Percentiles rank a stretch among this genome's conserved stretches.
phyloP scores from a whole-genome alignment of 768 basidiomycete genomes.

The Tylopilus vinaceipallidus region DNA sequence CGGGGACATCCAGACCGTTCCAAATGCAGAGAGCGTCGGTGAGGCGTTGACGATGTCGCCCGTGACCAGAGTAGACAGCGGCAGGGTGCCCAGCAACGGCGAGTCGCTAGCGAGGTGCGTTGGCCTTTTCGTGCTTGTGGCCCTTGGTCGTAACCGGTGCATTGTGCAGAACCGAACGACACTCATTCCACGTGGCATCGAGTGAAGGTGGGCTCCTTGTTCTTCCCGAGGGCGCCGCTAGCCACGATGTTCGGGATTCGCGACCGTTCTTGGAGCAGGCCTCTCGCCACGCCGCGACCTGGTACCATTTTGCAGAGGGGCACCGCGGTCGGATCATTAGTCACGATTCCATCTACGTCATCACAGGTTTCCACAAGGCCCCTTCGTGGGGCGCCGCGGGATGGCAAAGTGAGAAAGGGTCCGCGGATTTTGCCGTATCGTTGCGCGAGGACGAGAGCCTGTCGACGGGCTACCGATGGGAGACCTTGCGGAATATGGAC shows the following conservation, averaged over 20 bases:
- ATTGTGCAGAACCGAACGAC: constrained; percentile 4
- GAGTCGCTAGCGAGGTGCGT: constrained; percentile 11
- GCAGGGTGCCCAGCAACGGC: neutral
- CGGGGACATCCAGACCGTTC: constrained; percentile 14
- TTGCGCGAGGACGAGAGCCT: constrained; percentile 4
- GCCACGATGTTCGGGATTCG: constrained; percentile 26
- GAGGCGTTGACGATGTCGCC: constrained; percentile 8
- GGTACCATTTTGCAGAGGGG: constrained; percentile 32
- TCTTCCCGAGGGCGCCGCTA: constrained; percentile 34
- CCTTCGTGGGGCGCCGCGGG: constrained; percentile 32
- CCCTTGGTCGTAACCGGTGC: neutral
- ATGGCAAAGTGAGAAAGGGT: constrained; percentile 12
- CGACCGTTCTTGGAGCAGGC: constrained; percentile 28
- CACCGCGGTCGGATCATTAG: constrained; percentile 27
- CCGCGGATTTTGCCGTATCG: constrained; percentile 16
- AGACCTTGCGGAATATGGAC: constrained; percentile 16
- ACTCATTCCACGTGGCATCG: constrained; percentile 18
- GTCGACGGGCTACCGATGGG: constrained; percentile 17
- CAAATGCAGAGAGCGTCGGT: constrained; percentile 11
- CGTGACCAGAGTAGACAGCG: constrained; percentile 8
- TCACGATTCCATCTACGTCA: constrained; percentile 33
- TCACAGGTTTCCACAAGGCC: constrained; percentile 28
- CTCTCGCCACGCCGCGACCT: constrained; percentile 23
- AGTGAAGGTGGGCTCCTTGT: constrained; percentile 33
- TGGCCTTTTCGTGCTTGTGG: neutral